Percentiles rank a stretch among this genome's conserved stretches.
These are phyloP conservation scores for Melianthus villosus DNA, from an alignment of 441 rosid species.

Conservation along the genomic window DNA sequence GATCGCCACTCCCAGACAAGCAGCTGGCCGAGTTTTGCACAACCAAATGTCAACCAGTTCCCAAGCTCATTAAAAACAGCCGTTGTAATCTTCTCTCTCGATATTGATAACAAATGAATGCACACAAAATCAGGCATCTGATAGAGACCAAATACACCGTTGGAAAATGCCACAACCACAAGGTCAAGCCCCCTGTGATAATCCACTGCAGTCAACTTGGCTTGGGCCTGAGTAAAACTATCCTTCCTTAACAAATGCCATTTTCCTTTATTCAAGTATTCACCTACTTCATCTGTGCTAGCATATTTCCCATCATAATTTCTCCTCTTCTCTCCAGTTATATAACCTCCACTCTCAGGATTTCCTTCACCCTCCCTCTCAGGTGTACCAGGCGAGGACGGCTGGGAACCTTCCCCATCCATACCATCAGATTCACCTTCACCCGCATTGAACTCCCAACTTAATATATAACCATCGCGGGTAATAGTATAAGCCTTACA, in stretches of 20 bases:
- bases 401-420: constrained; percentile 20
- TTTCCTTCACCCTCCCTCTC: constrained; percentile 27
- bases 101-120: constrained; percentile 65
- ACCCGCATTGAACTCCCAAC: constrained; percentile 43
- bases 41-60: constrained; percentile 89
- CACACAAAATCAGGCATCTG: constrained; percentile 96
- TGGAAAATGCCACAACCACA: constrained; percentile 73
- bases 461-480: constrained; percentile 62
- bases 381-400: constrained; percentile 52
- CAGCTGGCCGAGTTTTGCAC: constrained; percentile 73
- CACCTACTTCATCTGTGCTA: constrained; percentile 17
- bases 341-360: constrained; percentile 7
- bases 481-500: constrained; percentile 49
- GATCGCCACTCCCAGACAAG: constrained; percentile 81
- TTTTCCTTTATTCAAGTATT: constrained; percentile 45
- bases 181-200: constrained; percentile 73
- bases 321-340: constrained; percentile 38
- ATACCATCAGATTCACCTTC: constrained; percentile 17
- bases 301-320: constrained; percentile 28
- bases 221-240: constrained; percentile 54
- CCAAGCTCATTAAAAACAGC: constrained; percentile 79
- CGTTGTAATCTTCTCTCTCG: constrained; percentile 76
- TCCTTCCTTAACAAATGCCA: constrained; percentile 76
- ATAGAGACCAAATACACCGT: constrained; percentile 81
- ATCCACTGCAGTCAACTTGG: constrained; percentile 62